Conservation (phyloP, 2,329 filamentous ascomycete genomes). For the Sarocladium brachiariae region DNA sequence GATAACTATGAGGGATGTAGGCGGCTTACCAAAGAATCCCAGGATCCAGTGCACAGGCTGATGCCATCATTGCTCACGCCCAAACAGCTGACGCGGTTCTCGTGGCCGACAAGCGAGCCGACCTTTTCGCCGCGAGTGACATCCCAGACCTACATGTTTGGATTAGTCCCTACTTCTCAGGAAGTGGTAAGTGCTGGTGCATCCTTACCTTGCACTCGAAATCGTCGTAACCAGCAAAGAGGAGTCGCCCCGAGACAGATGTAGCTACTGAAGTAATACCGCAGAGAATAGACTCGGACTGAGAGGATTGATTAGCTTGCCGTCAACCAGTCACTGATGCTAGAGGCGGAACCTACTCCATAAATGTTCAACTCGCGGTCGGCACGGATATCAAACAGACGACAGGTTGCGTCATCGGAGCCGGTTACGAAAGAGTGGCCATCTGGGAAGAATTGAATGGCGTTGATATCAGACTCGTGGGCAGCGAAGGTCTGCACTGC, state of each 20-base stretch:
- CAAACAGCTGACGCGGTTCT: conserved; percentile 97
- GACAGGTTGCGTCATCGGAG: conserved; percentile 94
- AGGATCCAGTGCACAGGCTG: conserved; percentile 98
- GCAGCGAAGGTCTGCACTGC: conserved; percentile 98
- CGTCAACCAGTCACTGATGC: not conserved
- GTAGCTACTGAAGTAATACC: conserved; percentile 98
- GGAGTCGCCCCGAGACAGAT: conserved; percentile 87
- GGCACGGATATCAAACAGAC: conserved; percentile 94
- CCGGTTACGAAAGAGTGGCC: conserved; percentile 97
- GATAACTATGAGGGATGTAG: not conserved
- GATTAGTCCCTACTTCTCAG: conserved; percentile 11
- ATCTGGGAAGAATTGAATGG: conserved; percentile 98
- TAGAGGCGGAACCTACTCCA: conserved; percentile 42
- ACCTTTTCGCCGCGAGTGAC: conserved; percentile 94
- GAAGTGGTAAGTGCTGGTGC: not conserved
- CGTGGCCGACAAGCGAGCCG: conserved; percentile 91
- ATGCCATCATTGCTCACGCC: conserved; percentile 99
- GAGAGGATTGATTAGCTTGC: conserved; percentile 11
- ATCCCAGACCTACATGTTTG: conserved; percentile 81
- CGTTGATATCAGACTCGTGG: conserved; percentile 98
- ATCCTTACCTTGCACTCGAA: conserved; percentile 94
- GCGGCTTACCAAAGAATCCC: conserved; percentile 95
- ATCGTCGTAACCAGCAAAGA: conserved; percentile 97
- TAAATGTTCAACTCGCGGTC: conserved; percentile 72
- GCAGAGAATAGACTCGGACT: conserved; percentile 96